phyloP scores from a whole-genome alignment of 2,329 filamentous ascomycete species.

The Epichloe sibirici region DNA sequence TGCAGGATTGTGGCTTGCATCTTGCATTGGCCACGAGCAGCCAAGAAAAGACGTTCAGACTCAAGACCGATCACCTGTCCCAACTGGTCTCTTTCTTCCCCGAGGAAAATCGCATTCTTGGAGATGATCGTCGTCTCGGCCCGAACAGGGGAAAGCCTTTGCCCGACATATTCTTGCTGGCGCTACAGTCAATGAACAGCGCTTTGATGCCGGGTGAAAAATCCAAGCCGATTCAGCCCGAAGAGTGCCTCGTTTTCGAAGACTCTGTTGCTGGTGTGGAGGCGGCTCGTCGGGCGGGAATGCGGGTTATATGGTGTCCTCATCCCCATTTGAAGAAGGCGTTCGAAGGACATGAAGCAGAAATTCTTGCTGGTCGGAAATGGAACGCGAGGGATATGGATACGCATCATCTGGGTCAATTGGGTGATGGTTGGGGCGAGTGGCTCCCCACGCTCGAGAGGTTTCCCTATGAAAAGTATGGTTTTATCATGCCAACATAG shows the following conservation, averaged over 20 bases:
- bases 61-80: background rate
- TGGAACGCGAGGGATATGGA: background rate
- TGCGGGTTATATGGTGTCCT: background rate
- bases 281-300: background rate
- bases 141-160: background rate
- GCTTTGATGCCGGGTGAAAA: background rate
- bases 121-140: background rate
- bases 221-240: background rate
- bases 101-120: background rate
- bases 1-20: background rate
- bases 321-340: background rate
- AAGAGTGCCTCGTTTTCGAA: constrained; percentile 3
- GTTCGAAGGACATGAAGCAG: background rate
- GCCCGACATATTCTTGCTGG: background rate
- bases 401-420: no score
- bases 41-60: background rate
- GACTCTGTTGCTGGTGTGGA: background rate
- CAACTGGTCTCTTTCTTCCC: background rate
- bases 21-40: constrained; percentile 1
- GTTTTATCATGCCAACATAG: no score
- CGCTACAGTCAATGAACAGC: background rate
- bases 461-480: background rate
- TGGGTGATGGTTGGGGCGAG: background rate
- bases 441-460: background rate
- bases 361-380: background rate